Percentiles rank a stretch among this genome's conserved stretches.
These are phyloP conservation scores for Mucor lusitanicus DNA, from an alignment of 371 early-diverging fungal genomes.

Conservation along the genomic window DNA sequence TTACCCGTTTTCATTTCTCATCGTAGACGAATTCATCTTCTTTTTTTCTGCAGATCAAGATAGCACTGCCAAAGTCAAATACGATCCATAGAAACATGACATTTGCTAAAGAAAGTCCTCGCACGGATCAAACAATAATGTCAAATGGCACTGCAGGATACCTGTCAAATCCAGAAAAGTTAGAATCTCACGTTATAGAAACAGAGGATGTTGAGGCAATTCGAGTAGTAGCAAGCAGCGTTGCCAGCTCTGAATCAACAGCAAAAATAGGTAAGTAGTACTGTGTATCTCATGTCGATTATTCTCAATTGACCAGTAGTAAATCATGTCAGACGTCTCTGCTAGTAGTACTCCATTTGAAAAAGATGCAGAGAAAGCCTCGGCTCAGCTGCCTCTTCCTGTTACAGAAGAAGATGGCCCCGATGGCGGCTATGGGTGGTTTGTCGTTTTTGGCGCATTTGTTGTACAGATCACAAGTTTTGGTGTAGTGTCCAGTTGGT, in stretches of 20 bases:
- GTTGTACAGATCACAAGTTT: constrained; percentile 58
- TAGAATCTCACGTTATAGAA: background rate
- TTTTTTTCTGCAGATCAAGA: background rate
- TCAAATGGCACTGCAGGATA: background rate
- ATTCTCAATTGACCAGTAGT: background rate
- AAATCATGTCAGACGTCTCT: background rate
- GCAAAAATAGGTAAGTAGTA: background rate
- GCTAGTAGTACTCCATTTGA: background rate
- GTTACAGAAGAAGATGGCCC: constrained; percentile 24
- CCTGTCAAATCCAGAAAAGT: background rate
- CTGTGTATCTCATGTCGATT: background rate
- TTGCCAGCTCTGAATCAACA: background rate
- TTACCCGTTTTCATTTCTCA: too few species aligned
- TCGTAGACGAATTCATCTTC: background rate
- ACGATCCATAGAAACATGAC: background rate
- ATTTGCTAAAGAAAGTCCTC: background rate
- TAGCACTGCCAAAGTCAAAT: background rate
- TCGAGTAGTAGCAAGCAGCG: background rate
- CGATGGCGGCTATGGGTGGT: constrained; percentile 66
- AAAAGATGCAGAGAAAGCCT: background rate
- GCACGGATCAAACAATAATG: background rate
- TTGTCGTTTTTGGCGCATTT: constrained; percentile 59
- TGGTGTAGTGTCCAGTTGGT: constrained; percentile 45
- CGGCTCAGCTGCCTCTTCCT: background rate
- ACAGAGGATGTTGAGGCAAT: background rate